A percentile compares a stretch with the other conserved stretches of the same genome.
Evolutionary conservation across 257 asterid species (phyloP).

Genomic region (Penstemon barbatus): DNA sequence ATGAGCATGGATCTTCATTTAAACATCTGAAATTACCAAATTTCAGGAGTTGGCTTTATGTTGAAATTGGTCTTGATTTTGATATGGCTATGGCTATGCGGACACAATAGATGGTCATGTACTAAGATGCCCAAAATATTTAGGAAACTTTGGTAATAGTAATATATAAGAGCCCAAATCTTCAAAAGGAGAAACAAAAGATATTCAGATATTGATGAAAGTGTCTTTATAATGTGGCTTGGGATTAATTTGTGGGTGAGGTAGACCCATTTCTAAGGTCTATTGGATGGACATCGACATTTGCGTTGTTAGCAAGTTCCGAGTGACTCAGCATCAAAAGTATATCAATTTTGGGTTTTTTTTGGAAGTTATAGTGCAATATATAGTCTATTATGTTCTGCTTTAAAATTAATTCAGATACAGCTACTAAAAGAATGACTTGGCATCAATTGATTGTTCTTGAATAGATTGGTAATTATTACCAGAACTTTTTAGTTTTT

Average conservation of each 20-base stretch:
- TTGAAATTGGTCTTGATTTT: neutral
- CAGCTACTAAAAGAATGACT: neutral
- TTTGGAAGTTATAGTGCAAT: neutral
- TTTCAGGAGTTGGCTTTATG: constrained; percentile 14
- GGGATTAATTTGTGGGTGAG: neutral
- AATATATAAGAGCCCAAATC: neutral
- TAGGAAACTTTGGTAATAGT: neutral
- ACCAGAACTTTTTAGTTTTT: neutral
- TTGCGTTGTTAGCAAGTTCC: neutral
- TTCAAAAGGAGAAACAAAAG: no score
- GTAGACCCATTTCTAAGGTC: neutral
- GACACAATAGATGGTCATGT: neutral
- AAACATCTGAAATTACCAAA: neutral
- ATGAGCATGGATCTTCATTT: neutral
- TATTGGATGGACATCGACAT: neutral
- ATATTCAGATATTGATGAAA: no score
- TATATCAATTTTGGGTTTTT: neutral
- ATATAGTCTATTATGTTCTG: neutral
- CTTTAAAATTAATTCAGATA: neutral
- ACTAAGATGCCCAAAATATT: neutral
- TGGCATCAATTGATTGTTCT: neutral
- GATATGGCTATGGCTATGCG: neutral
- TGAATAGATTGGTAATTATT: constrained; percentile 4
- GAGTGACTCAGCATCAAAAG: neutral
- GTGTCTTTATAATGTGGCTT: neutral